A percentile compares a stretch with the other conserved stretches of the same genome.
phyloP scores from a whole-genome alignment of 2,329 filamentous ascomycete genomes.

The Fulvia fulva region DNA sequence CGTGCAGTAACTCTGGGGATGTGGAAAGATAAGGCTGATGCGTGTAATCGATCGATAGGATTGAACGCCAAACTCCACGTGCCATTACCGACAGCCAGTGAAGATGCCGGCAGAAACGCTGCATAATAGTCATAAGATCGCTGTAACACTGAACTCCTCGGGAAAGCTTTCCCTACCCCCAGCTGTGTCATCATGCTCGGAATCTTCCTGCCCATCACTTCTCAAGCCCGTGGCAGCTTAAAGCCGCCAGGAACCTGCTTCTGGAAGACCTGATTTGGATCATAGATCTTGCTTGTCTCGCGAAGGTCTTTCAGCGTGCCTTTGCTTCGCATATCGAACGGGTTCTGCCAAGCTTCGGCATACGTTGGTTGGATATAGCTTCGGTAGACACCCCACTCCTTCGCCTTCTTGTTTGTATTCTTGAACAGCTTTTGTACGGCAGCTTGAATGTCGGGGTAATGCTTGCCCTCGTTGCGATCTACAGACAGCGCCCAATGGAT shows the following conservation, averaged over 20 bases:
- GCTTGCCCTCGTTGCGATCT: slow-evolving; percentile 10
- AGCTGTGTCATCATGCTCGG: too few relatives aligned
- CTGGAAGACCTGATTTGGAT: background rate
- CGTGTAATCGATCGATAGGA: too few relatives aligned
- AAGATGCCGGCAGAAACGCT: too few relatives aligned
- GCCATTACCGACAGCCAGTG: too few relatives aligned
- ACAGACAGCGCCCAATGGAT: slow-evolving; percentile 17
- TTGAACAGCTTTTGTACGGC: slow-evolving; percentile 15
- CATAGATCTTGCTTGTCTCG: background rate
- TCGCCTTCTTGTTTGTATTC: slow-evolving; percentile 6
- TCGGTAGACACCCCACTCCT: slow-evolving; percentile 14
- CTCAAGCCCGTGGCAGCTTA: too few relatives aligned
- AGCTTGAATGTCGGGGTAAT: slow-evolving; percentile 10
- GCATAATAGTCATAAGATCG: too few relatives aligned
- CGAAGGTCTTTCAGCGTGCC: background rate
- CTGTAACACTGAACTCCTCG: too few relatives aligned
- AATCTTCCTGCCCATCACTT: too few relatives aligned
- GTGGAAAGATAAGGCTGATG: too few relatives aligned
- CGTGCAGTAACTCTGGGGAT: too few relatives aligned
- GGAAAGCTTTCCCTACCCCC: too few relatives aligned
- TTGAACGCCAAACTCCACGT: too few relatives aligned
- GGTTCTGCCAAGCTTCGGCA: background rate
- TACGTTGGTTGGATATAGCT: slow-evolving; percentile 5
- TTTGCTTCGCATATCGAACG: background rate
- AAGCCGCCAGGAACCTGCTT: background rate